Percentiles rank a stretch among this genome's conserved stretches.
Evolutionary conservation across 768 basidiomycete species (phyloP).

Genomic region (Suillus cothurnatus): DNA sequence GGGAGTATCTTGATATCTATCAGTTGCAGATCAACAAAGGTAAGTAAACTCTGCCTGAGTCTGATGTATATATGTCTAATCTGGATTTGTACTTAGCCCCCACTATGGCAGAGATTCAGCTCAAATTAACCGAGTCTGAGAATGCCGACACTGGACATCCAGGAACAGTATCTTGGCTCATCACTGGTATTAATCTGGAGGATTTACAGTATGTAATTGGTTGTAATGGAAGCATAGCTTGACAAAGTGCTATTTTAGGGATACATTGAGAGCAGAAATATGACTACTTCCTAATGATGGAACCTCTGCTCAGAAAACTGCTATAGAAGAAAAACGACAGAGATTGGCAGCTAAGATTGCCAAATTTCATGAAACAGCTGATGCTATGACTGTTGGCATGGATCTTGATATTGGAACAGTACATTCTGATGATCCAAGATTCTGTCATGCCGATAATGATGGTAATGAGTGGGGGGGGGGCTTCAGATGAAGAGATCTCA

Average conservation of each 20-base stretch:
- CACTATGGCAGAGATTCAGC: conserved; percentile 9
- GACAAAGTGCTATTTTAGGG: too few species aligned
- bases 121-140: background rate
- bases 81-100: background rate
- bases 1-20: conserved; percentile 9
- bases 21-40: conserved; percentile 11
- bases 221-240: too few species aligned
- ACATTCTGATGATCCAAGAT: background rate
- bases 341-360: background rate
- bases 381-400: background rate
- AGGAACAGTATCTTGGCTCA: conserved; percentile 5
- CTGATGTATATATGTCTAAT: background rate
- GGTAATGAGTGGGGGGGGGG: background rate
- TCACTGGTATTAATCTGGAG: conserved; percentile 2
- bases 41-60: background rate
- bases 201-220: too few species aligned
- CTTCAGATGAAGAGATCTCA: background rate
- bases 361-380: background rate
- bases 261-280: too few species aligned
- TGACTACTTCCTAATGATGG: background rate
- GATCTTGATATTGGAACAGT: background rate
- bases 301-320: background rate
- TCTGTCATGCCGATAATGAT: background rate
- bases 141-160: background rate
- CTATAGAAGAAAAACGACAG: background rate